Evolutionary conservation across 192 early-diverging fungal genomes (phyloP).

Genomic region (Backusella westeae): DNA sequence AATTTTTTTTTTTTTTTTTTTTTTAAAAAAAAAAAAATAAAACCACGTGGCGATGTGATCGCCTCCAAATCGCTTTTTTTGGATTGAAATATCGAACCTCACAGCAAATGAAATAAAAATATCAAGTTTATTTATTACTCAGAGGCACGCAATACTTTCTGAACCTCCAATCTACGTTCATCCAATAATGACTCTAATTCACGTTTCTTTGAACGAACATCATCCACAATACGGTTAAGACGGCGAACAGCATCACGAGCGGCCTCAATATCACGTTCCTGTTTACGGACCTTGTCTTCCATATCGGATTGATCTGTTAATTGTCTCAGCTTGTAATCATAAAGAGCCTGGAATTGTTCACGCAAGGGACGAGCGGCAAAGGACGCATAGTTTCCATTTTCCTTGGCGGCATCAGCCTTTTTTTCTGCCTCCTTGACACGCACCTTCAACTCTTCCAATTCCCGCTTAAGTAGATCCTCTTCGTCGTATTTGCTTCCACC

Average conservation of each 20-base stretch:
- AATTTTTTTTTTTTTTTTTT: constrained; percentile 9
- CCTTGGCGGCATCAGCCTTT: constrained; percentile 17
- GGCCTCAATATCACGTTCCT: constrained; percentile 53
- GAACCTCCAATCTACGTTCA: constrained; percentile 46
- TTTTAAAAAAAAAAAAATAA: constrained; percentile 3
- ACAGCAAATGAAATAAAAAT: too few species aligned
- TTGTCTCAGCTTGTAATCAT: constrained; percentile 54
- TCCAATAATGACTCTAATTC: constrained; percentile 47
- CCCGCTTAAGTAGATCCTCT: constrained; percentile 41
- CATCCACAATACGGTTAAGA: constrained; percentile 45
- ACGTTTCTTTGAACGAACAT: constrained; percentile 46
- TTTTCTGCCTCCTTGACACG: constrained; percentile 49
- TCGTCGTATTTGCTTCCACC: constrained; percentile 37
- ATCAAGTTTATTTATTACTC: constrained; percentile 1
- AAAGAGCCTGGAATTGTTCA: constrained; percentile 47
- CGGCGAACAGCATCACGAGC: constrained; percentile 46
- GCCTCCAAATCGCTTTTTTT: too few species aligned
- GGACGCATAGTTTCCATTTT: constrained; percentile 20
- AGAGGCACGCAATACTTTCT: constrained; percentile 30
- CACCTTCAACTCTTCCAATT: constrained; percentile 46
- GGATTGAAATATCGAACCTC: too few species aligned
- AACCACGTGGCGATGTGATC: too few species aligned
- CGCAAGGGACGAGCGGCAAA: constrained; percentile 30
- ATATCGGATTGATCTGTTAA: constrained; percentile 45
- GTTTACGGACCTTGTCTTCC: constrained; percentile 40